Percentiles rank a stretch among this genome's conserved stretches.
phyloP scores from a whole-genome alignment of 2,329 filamentous ascomycete species.

The Ceratocystis colombiana region DNA sequence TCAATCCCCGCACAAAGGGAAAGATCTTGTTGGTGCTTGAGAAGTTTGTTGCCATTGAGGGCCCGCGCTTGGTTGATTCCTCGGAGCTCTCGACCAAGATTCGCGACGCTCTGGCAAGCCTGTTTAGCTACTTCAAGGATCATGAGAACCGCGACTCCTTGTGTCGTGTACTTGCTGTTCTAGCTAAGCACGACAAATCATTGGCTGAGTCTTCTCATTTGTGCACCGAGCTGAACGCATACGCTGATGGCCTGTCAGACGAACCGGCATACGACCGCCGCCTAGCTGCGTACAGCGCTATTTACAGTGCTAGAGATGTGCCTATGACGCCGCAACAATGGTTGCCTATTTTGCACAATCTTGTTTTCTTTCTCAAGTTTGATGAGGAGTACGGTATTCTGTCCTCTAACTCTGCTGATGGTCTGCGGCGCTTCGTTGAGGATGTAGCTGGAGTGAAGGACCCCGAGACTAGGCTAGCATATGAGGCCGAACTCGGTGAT shows the following conservation, averaged over 20 bases:
- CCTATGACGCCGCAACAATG: constrained; percentile 63
- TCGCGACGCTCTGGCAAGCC: constrained; percentile 56
- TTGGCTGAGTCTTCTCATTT: constrained; percentile 56
- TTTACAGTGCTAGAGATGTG: constrained; percentile 53
- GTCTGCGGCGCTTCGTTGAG: constrained; percentile 67
- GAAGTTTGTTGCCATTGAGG: constrained; percentile 61
- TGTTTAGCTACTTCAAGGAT: constrained; percentile 89
- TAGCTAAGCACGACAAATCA: constrained; percentile 54
- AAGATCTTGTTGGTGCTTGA: constrained; percentile 70
- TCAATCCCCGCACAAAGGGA: constrained; percentile 74
- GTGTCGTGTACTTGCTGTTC: constrained; percentile 59
- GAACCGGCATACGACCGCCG: constrained; percentile 82
- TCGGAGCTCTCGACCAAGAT: constrained; percentile 29
- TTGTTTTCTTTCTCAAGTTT: constrained; percentile 75
- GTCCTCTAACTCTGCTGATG: constrained; percentile 67
- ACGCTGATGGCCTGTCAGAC: constrained; percentile 59
- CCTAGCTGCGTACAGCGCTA: constrained; percentile 61
- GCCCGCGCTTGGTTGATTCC: constrained; percentile 32
- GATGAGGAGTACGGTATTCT: constrained; percentile 83
- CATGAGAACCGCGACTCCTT: constrained; percentile 63
- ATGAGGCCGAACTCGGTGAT: constrained; percentile 49
- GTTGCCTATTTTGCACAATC: constrained; percentile 78
- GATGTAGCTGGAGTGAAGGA: constrained; percentile 38
- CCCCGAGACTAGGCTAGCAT: constrained; percentile 38
- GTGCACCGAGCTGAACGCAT: constrained; percentile 73